Conservation (phyloP, 495 filamentous ascomycete genomes). For the Clavariopsis aquatica region DNA sequence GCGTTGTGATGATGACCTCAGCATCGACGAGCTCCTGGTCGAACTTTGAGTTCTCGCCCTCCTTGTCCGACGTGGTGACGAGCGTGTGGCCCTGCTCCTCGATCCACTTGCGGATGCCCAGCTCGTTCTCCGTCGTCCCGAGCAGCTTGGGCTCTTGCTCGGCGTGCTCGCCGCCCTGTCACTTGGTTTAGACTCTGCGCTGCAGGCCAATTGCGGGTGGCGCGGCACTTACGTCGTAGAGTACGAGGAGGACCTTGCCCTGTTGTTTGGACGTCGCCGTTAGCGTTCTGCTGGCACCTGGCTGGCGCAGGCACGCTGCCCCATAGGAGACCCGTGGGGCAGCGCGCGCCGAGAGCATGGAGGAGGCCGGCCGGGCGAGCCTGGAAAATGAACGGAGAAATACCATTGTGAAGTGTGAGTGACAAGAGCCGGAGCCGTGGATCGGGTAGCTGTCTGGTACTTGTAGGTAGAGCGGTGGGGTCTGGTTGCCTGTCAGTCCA, state of each 20-base stretch:
- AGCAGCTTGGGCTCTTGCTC: conserved; percentile 79
- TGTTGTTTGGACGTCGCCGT: conserved; percentile 59
- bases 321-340: conserved; percentile 44
- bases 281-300: conserved; percentile 53
- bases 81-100: conserved; percentile 94
- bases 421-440: conserved; percentile 20
- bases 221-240: conserved; percentile 67
- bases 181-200: conserved; percentile 4
- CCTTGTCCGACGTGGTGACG: conserved; percentile 96
- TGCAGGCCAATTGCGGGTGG: background rate
- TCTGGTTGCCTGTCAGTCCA: conserved; percentile 22
- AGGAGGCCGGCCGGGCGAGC: conserved; percentile 60
- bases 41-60: conserved; percentile 87
- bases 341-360: conserved; percentile 52
- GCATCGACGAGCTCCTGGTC: conserved; percentile 95
- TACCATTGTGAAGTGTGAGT: conserved; percentile 61
- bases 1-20: conserved; percentile 98
- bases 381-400: conserved; percentile 63
- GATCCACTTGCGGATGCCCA: conserved; percentile 93
- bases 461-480: background rate
- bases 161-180: conserved; percentile 69
- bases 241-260: conserved; percentile 73
- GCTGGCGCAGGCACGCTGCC: conserved; percentile 41
- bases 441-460: conserved; percentile 11
- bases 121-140: conserved; percentile 96